Base-by-base conservation (phyloP, 2,329 filamentous ascomycete species). In the Tympanopsis confertula region DNA sequence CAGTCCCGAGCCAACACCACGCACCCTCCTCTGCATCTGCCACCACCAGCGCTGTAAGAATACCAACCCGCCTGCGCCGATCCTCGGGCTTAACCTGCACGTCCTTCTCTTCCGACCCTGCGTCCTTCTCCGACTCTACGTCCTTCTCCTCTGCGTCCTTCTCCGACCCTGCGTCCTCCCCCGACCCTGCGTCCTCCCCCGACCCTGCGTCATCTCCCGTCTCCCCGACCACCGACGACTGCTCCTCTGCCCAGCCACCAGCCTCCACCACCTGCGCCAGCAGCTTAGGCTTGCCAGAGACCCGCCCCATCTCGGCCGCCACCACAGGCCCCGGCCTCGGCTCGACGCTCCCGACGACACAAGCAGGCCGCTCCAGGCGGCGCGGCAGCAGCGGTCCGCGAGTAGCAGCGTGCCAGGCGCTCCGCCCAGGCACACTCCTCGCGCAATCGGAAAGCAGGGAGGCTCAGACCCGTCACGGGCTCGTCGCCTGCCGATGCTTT, bases 351-450 rank as follows among this genome's bases (percentile, higher is more conserved):
- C 42, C 28, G 43, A 46, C 20, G 43, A 44, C 13, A 45, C 47
- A 62, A 64, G 44, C n/a, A n/a, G n/a, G n/a, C n/a, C n/a, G n/a
- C 55, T 69, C 56, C 65, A 71, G 55, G 65, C 65, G 46, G 63
- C 62, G 45, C 61, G 67, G 42, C 49, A 62, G 42, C 62, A 65
- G 55, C 64, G 65, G 41, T 63, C 65, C 39, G 56, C 50, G 47
- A 62, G 55, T 45, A 55, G 55, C 49, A 58, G 55, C 42, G 44
- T 54, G 45, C 51, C 49, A 42, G 43, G 52, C 44, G 53, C 50
- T 39, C 49, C 50, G 44, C 46, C 46, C 39, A 42, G 42, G 14
- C 47, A 44, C 41, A 33, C 40, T 44, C 43, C 47, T 45, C 36
- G 49, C 47, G 35, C 38, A 33, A 38, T 44, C 47, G 29, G 55